Evolutionary conservation across 495 filamentous ascomycete genomes (phyloP).

Genomic region (Daldinia decipiens): DNA sequence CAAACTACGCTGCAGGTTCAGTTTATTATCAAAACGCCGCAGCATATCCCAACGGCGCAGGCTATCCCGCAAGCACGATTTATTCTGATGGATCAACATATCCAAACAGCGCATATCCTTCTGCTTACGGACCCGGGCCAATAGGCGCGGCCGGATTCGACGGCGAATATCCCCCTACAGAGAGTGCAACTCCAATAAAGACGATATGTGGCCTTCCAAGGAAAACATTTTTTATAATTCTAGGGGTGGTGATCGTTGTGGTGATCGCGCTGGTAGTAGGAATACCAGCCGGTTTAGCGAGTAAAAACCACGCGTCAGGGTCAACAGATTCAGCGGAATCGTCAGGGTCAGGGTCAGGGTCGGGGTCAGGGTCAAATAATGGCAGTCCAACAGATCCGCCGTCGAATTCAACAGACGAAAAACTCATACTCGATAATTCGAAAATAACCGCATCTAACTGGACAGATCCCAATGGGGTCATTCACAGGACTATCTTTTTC

Average conservation of each 20-base stretch:
- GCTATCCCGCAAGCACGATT: slow-evolving; percentile 14
- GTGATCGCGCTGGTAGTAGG: slow-evolving; percentile 30
- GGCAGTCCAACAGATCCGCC: slow-evolving; percentile 7
- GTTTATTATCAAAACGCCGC: slow-evolving; percentile 16
- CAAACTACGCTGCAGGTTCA: slow-evolving; percentile 13
- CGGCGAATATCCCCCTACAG: slow-evolving; percentile 7
- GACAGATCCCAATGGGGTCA: slow-evolving; percentile 33
- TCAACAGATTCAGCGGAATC: not conserved
- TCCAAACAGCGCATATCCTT: slow-evolving; percentile 29
- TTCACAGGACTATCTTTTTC: slow-evolving; percentile 44
- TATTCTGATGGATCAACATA: slow-evolving; percentile 27
- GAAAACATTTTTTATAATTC: slow-evolving; percentile 36
- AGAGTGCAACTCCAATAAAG: slow-evolving; percentile 18
- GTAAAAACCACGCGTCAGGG: slow-evolving; percentile 3
- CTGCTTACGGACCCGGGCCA: slow-evolving; percentile 16
- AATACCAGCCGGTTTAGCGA: slow-evolving; percentile 29
- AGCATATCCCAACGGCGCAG: slow-evolving; percentile 17
- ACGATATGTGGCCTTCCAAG: slow-evolving; percentile 36
- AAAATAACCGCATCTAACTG: slow-evolving; percentile 44
- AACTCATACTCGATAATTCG: slow-evolving; percentile 35
- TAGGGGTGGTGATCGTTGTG: slow-evolving; percentile 22
- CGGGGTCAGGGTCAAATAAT: slow-evolving; percentile 6
- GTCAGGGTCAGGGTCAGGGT: slow-evolving; percentile 12
- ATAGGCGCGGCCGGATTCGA: slow-evolving; percentile 3
- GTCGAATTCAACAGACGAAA: slow-evolving; percentile 22